phyloP scores from a whole-genome alignment of 176 grass and related monocot species.

The Oropetium thomaeum region DNA sequence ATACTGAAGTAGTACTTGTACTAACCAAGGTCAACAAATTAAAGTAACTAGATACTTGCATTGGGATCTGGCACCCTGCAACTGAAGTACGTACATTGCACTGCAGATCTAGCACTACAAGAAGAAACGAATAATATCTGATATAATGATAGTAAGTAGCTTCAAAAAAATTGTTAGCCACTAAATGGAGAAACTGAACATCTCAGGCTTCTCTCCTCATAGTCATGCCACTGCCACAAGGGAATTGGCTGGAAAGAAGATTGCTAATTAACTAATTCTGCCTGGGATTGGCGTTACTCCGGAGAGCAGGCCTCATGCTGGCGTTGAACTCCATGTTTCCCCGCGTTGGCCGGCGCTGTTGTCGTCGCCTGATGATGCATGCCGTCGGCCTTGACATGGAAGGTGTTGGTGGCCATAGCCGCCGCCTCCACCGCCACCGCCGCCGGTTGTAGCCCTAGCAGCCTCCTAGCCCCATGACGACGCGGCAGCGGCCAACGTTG shows the following conservation, averaged over 20 bases:
- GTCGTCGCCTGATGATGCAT: neutral
- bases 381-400: slow-evolving; percentile 3
- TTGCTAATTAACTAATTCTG: slow-evolving; percentile 46
- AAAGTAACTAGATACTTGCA: neutral
- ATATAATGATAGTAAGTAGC: neutral
- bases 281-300: slow-evolving; percentile 37
- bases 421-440: neutral
- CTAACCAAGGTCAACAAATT: too few relatives aligned
- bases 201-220: neutral
- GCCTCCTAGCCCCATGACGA: slow-evolving; percentile 29
- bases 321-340: slow-evolving; percentile 47
- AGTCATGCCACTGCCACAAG: too few relatives aligned
- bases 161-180: neutral
- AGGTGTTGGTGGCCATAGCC: slow-evolving; percentile 8
- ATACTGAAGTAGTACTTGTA: too few relatives aligned
- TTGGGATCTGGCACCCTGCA: neutral
- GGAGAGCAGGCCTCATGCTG: slow-evolving; percentile 38
- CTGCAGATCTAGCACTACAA: slow-evolving; percentile 1
- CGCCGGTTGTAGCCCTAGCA: slow-evolving; percentile 29
- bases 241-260: neutral
- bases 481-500: slow-evolving; percentile 1
- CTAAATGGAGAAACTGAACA: neutral
- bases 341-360: neutral
- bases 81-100: neutral
- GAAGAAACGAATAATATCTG: neutral